Percentiles rank a stretch among this genome's conserved stretches.
phyloP scores from a whole-genome alignment of 768 basidiomycete species.

The Wakefieldia striispora region DNA sequence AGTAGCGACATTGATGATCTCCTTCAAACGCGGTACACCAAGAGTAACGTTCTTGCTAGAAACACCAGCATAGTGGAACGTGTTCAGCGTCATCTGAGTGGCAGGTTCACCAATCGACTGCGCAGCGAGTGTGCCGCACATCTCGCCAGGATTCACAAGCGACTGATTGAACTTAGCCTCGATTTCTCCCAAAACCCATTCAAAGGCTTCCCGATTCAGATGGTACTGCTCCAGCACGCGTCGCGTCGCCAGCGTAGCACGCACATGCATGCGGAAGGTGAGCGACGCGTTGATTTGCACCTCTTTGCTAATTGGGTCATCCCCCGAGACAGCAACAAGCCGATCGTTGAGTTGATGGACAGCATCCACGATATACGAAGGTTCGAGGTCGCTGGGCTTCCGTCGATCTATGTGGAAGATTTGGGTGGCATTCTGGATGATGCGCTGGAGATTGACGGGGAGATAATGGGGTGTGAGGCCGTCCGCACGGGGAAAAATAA shows the following conservation, averaged over 20 bases:
- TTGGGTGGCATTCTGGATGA: constrained; percentile 92
- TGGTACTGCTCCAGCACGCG: constrained; percentile 87
- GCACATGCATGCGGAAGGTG: constrained; percentile 90
- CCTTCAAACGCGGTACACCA: constrained; percentile 98
- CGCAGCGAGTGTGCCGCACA: constrained; percentile 97
- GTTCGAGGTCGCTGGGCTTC: constrained; percentile 90
- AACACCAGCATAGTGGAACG: constrained; percentile 99
- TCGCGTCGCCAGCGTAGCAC: constrained; percentile 83
- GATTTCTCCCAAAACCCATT: constrained; percentile 95
- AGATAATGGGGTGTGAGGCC: constrained; percentile 77
- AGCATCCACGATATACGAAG: constrained; percentile 78
- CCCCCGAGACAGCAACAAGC: constrained; percentile 85
- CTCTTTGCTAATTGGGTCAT: constrained; percentile 68
- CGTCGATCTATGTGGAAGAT: constrained; percentile 97
- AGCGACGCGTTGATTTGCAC: constrained; percentile 88
- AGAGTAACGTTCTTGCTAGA: constrained; percentile 99
- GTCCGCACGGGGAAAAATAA: constrained; percentile 79
- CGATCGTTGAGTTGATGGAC: constrained; percentile 74
- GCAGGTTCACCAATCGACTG: constrained; percentile 99
- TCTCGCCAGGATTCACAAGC: constrained; percentile 91
- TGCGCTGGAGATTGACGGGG: constrained; percentile 93
- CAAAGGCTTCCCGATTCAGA: constrained; percentile 89
- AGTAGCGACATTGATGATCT: constrained; percentile 98
- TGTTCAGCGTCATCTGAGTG: constrained; percentile 99
- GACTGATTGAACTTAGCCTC: constrained; percentile 96